Base-by-base conservation (phyloP, 2,329 filamentous ascomycete species). In the Zymoseptoria ardabiliae region DNA sequence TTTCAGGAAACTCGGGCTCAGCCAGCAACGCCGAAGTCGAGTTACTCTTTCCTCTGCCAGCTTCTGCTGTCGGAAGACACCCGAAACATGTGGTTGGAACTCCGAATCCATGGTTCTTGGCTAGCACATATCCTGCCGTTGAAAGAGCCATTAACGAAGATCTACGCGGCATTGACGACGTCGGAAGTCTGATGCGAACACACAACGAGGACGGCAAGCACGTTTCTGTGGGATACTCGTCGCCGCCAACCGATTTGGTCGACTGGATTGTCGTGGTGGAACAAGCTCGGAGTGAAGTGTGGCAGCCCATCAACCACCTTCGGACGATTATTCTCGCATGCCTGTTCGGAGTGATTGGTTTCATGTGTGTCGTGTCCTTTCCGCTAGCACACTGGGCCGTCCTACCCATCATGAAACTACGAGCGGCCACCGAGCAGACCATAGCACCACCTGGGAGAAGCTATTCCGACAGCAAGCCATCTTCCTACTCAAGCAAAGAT, bases 211-310 rank as follows among this genome's bases (percentile, higher is more conserved):
- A 90, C 63, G 82, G 82, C 0, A 72, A 81, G 9, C 71, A 75
- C 3, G 90, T 97, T 1, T 88, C 90, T 10, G 86, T 92, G n/a
- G 92, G 91, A 21, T 93, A 86, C 68, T 89, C 90, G 7, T 80
- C 88, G 10, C 85, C 89, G 0, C 80, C 83, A 56, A 90, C 81
- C 4, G 71, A 76, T 0, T 75, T 95, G 56, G 89, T 89, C 7
- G 84, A 93, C 68, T 97, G 92, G 92, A 85, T 89, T 4, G 77
- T 97, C 3, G 68, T 96, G 2, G 83, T 96, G 0, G 92, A 96
- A 71, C 87, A 94, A 72, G 79, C 84, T 2, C 84, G 85, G 63
- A 72, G 72, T 21, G 91, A 96, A 73, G 90, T 91, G 0, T 91
- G 88, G 75, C 78, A 80, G 7, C 89, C 91, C 0, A 91, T 96